Evolutionary conservation across 208 protist species (phyloP).

Genomic region (Trypanosoma theileri): DNA sequence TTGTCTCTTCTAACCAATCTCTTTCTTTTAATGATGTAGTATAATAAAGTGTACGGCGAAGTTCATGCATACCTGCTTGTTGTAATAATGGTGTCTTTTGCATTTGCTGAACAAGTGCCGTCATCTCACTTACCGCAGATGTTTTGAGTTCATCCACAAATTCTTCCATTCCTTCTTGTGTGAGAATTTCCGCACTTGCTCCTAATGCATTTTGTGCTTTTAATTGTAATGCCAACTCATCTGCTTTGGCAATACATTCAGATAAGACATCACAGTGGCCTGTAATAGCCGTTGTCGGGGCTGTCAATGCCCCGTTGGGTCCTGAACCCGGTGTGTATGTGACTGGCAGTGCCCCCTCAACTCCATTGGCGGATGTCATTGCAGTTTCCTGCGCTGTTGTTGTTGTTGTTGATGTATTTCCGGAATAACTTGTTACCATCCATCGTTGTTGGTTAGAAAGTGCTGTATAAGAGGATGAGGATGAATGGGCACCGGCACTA

Average conservation of each 20-base stretch:
- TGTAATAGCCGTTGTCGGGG: slow-evolving; percentile 70
- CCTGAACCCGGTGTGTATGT: slow-evolving; percentile 75
- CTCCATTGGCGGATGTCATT: not conserved
- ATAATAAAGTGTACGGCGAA: slow-evolving; percentile 87
- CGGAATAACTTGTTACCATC: not conserved
- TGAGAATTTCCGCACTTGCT: slow-evolving; percentile 67
- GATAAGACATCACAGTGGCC: slow-evolving; percentile 77
- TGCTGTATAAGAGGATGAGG: not conserved
- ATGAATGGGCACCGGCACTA: not conserved
- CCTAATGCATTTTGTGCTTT: slow-evolving; percentile 74
- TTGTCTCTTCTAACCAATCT: slow-evolving; percentile 62
- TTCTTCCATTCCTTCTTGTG: slow-evolving; percentile 79
- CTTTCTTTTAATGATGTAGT: slow-evolving; percentile 66
- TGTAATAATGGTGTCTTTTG: slow-evolving; percentile 60
- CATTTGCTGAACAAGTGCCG: slow-evolving; percentile 54
- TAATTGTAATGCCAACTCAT: slow-evolving; percentile 77
- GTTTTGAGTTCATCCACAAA: slow-evolving; percentile 78
- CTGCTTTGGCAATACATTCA: slow-evolving; percentile 81
- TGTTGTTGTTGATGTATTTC: not conserved
- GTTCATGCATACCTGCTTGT: slow-evolving; percentile 86
- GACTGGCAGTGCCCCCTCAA: slow-evolving; percentile 38
- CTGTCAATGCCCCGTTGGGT: slow-evolving; percentile 41
- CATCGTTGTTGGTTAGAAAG: not conserved
- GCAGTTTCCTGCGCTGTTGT: not conserved
- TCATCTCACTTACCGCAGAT: slow-evolving; percentile 56